Evolutionary conservation across 345 rosid species (phyloP), one percentile per base, ranked within the genome.

Genomic region (Kernera saxatilis): DNA sequence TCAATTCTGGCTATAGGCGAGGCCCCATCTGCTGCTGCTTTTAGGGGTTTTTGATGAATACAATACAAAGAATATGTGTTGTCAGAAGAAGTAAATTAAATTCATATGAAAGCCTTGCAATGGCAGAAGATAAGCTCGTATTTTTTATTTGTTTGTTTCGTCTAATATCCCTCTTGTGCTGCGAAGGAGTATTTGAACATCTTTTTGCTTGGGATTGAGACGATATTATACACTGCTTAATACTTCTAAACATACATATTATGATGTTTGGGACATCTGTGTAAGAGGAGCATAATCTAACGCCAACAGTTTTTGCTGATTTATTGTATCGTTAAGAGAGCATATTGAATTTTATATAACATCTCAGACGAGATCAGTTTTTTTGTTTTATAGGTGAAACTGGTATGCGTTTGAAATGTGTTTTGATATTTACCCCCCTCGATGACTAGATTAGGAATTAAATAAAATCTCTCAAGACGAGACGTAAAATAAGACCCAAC

Each of bases 21-120:
- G 44, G 54, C 64, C 64, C 44, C 55, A 45, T 55, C 36, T 71
- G 69, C 73, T 50, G 41, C 56, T 49, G 60, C 61, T 51, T 58
- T 3, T 19, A 39, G 61, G 40, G 60, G 21, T 8, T 58, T 50
- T 61, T 50, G 44, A 41, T 61, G 39, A 61, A 41, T 50, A 25
- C 61, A 61, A 41, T 50, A 25, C 61, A 29, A 71, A 23, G 6
- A 40, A 13, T 30, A 64, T 26, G 51, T 50, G 52, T 51, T 50
- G 60, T 61, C 53, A 40, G 61, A 51, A 71, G 52, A 61, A 27
- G 75, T 50, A 61, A 41, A 70, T 45, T 56, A 26, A 54, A 54
- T 54, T 30, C 25, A 30, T 23, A 29, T 53, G 58, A 32, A 50
- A 50, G 17, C 15, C 13, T 43, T 45, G 33, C 44, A 32, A 12